phyloP scores from a whole-genome alignment of 495 filamentous ascomycete genomes.

The Baudoinia panamericana region DNA sequence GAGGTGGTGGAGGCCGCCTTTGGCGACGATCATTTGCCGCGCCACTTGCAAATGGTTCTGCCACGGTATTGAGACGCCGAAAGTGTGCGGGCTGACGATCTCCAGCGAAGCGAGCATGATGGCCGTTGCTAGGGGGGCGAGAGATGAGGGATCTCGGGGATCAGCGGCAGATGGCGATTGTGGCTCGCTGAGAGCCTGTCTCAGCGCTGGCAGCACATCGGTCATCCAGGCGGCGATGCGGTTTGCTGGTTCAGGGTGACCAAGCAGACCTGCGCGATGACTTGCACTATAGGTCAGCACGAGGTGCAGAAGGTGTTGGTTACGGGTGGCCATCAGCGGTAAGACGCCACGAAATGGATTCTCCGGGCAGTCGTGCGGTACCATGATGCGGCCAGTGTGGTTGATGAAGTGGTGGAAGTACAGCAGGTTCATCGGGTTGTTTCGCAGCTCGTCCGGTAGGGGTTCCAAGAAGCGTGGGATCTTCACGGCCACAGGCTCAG shows the following conservation, averaged over 20 bases:
- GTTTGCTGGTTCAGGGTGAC: conserved; percentile 60
- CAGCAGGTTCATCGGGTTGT: conserved; percentile 69
- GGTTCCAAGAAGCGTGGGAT: conserved; percentile 54
- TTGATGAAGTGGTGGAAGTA: conserved; percentile 69
- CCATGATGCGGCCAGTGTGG: conserved; percentile 60
- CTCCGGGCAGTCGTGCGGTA: conserved; percentile 60
- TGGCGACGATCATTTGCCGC: conserved; percentile 58
- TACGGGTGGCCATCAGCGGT: conserved; percentile 54
- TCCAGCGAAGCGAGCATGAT: conserved; percentile 80
- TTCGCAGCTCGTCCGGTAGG: conserved; percentile 41
- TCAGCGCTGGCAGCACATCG: conserved; percentile 62
- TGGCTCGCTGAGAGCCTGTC: conserved; percentile 52
- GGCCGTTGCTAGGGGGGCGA: conserved; percentile 66
- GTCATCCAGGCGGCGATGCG: conserved; percentile 69
- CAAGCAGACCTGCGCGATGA: conserved; percentile 64
- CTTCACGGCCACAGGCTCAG: conserved; percentile 50
- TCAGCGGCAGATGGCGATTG: conserved; percentile 6
- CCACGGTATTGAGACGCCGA: conserved; percentile 62
- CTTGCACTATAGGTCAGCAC: conserved; percentile 72
- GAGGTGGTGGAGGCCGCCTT: conserved; percentile 46
- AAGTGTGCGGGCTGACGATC: conserved; percentile 73
- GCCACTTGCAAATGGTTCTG: conserved; percentile 65
- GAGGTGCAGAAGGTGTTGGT: conserved; percentile 59
- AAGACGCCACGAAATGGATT: conserved; percentile 65
- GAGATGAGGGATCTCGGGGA: conserved; percentile 22